phyloP scores from a whole-genome alignment of 495 filamentous ascomycete species.

The Hyaloscypha hepaticicola region DNA sequence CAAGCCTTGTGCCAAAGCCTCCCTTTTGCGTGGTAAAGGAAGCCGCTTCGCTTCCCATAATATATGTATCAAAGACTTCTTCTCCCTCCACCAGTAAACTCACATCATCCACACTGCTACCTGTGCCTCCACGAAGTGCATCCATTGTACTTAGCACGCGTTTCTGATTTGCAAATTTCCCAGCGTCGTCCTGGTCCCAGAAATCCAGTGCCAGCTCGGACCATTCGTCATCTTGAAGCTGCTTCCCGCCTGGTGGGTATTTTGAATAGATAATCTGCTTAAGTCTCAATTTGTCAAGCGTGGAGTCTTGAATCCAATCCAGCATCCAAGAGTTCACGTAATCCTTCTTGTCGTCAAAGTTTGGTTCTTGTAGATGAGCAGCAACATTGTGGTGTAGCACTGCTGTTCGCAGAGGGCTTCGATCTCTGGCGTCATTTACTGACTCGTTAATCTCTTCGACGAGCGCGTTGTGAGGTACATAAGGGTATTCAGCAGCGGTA shows the following conservation, averaged over 20 bases:
- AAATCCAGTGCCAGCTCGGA: conserved; percentile 19
- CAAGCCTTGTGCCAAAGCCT: background rate
- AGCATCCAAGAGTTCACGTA: conserved; percentile 31
- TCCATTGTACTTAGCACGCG: conserved; percentile 20
- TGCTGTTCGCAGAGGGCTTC: conserved; percentile 22
- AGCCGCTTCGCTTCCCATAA: conserved; percentile 4
- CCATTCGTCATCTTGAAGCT: conserved; percentile 25
- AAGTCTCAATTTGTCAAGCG: conserved; percentile 16
- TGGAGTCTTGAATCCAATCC: conserved; percentile 27
- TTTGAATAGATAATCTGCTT: conserved; percentile 17
- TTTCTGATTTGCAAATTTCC: conserved; percentile 11
- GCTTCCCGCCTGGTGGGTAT: conserved; percentile 9
- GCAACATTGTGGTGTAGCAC: conserved; percentile 3
- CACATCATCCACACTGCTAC: background rate
- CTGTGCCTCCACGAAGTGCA: conserved; percentile 20
- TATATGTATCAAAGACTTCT: background rate
- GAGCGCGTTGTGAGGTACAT: conserved; percentile 20
- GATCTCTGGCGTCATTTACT: conserved; percentile 21
- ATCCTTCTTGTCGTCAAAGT: conserved; percentile 23
- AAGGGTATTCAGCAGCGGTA: conserved; percentile 17
- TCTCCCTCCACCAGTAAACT: background rate
- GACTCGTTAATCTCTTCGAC: conserved; percentile 24
- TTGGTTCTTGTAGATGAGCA: background rate
- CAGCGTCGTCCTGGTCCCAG: conserved; percentile 26
- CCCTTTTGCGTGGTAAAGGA: conserved; percentile 5